A percentile compares a stretch with the other conserved stretches of the same genome.
phyloP scores from a whole-genome alignment of 2,329 filamentous ascomycete species.

The Botrytis pseudocinerea region DNA sequence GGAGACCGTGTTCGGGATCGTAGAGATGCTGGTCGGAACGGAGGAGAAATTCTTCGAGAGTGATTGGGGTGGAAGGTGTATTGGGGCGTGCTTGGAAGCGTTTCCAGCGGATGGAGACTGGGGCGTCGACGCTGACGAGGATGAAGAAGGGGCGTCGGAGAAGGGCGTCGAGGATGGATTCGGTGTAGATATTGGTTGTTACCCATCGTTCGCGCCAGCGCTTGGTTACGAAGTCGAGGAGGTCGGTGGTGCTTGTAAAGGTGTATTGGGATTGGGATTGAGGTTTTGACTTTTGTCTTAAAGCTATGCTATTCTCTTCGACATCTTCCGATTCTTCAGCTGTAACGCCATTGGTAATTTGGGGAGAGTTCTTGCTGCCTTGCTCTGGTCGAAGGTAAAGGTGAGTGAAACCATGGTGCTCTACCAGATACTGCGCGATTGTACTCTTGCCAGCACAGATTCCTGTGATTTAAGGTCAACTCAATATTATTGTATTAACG shows the following conservation, averaged over 20 bases:
- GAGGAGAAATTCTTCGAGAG: constrained; percentile 57
- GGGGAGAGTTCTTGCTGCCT: not conserved
- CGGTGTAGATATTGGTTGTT: constrained; percentile 77
- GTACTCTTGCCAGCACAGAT: constrained; percentile 93
- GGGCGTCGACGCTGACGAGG: constrained; percentile 87
- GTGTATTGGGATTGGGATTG: constrained; percentile 34
- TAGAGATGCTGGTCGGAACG: constrained; percentile 76
- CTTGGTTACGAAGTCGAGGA: constrained; percentile 84
- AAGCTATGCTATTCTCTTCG: constrained; percentile 7
- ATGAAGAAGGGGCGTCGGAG: constrained; percentile 87
- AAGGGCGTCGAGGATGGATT: constrained; percentile 71
- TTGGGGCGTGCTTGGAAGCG: constrained; percentile 63
- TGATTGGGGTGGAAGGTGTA: constrained; percentile 30
- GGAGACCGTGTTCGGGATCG: constrained; percentile 61
- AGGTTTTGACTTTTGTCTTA: constrained; percentile 18
- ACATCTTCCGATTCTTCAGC: constrained; percentile 19
- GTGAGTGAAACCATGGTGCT: constrained; percentile 78
- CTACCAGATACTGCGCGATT: constrained; percentile 82
- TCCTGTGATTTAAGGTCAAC: constrained; percentile 51
- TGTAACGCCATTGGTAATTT: constrained; percentile 20
- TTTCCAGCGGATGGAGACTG: constrained; percentile 78
- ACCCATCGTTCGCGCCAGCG: constrained; percentile 84
- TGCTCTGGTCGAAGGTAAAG: constrained; percentile 56
- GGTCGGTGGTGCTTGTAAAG: constrained; percentile 63
- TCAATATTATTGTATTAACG: not conserved